A percentile compares a stretch with the other conserved stretches of the same genome.
phyloP scores from a whole-genome alignment of 768 basidiomycete species.

The Tricholoma bakamatsutake region DNA sequence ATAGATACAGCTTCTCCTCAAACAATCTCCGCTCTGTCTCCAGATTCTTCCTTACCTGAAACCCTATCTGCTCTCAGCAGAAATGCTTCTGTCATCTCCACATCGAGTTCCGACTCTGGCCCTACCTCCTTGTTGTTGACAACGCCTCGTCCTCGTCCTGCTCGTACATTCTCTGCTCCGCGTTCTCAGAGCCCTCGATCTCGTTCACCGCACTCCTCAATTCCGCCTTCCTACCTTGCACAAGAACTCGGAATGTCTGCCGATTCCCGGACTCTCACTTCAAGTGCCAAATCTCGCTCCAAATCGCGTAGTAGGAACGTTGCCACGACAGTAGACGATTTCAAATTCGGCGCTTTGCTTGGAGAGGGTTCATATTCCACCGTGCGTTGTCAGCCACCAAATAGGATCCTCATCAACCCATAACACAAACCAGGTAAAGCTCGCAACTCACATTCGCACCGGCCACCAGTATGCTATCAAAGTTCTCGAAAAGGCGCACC shows the following conservation, averaged over 20 bases:
- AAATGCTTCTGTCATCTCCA: slow-evolving; percentile 73
- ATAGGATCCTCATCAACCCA: neutral
- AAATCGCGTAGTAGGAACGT: slow-evolving; percentile 39
- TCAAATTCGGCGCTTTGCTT: slow-evolving; percentile 65
- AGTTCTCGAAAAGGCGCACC: slow-evolving; percentile 74
- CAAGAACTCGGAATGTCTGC: slow-evolving; percentile 41
- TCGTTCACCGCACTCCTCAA: slow-evolving; percentile 27
- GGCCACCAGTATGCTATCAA: slow-evolving; percentile 72
- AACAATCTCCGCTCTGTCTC: neutral
- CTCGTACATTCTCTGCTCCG: slow-evolving; percentile 63
- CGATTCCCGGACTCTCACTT: slow-evolving; percentile 5
- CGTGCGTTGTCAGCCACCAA: slow-evolving; percentile 34
- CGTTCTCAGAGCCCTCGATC: slow-evolving; percentile 49
- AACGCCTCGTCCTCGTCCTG: slow-evolving; percentile 46
- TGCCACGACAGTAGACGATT: slow-evolving; percentile 53
- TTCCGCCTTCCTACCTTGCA: slow-evolving; percentile 54
- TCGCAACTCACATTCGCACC: slow-evolving; percentile 46
- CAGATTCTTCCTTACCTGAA: slow-evolving; percentile 1
- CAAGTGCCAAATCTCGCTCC: slow-evolving; percentile 25
- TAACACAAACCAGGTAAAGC: slow-evolving; percentile 43
- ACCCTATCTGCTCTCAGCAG: slow-evolving; percentile 61
- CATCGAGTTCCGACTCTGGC: slow-evolving; percentile 50
- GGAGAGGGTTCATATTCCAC: slow-evolving; percentile 84
- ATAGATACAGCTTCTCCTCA: neutral
- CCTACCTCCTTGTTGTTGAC: slow-evolving; percentile 34